These are phyloP conservation scores for Sparassis latifolia DNA, from an alignment of 1,284 basidiomycete species.

Conservation along the genomic window DNA sequence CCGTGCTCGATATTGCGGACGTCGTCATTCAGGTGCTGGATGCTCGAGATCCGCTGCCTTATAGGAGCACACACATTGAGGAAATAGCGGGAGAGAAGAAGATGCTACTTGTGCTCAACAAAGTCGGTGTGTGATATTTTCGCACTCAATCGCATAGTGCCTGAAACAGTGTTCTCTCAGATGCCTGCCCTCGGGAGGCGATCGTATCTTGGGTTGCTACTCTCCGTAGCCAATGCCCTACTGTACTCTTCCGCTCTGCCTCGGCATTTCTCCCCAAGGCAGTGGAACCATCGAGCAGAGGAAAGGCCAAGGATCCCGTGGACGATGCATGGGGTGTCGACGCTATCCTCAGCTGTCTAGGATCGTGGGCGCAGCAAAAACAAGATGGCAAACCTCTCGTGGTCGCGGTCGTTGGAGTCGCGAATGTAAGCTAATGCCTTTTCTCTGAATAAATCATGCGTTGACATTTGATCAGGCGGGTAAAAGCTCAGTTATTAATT, in stretches of 20 bases:
- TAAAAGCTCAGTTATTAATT: constrained; percentile 81
- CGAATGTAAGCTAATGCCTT: constrained; percentile 44
- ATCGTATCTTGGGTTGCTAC: constrained; percentile 71
- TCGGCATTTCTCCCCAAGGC: constrained; percentile 52
- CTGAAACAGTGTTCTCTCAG: constrained; percentile 34
- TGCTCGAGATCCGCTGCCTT: constrained; percentile 75
- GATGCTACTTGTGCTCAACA: constrained; percentile 76
- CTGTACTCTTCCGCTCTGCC: constrained; percentile 78
- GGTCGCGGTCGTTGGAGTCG: constrained; percentile 71
- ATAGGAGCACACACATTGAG: constrained; percentile 63
- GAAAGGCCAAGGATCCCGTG: constrained; percentile 35
- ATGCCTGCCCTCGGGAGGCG: constrained; percentile 79
- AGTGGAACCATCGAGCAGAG: constrained; percentile 29
- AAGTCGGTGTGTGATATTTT: constrained; percentile 62
- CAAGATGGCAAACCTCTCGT: constrained; percentile 40
- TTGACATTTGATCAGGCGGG: constrained; percentile 44
- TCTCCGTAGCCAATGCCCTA: constrained; percentile 65
- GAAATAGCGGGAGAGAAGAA: constrained; percentile 46
- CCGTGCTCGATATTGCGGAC: constrained; percentile 80
- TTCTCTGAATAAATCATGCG: not conserved
- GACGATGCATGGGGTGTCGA: constrained; percentile 58
- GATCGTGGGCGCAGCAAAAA: constrained; percentile 41
- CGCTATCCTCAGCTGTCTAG: constrained; percentile 39
- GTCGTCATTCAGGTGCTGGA: constrained; percentile 83
- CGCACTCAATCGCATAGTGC: constrained; percentile 1